These are phyloP conservation scores for Wolfiporia cocos DNA, from an alignment of 1,284 basidiomycete genomes.

Conservation along the genomic window DNA sequence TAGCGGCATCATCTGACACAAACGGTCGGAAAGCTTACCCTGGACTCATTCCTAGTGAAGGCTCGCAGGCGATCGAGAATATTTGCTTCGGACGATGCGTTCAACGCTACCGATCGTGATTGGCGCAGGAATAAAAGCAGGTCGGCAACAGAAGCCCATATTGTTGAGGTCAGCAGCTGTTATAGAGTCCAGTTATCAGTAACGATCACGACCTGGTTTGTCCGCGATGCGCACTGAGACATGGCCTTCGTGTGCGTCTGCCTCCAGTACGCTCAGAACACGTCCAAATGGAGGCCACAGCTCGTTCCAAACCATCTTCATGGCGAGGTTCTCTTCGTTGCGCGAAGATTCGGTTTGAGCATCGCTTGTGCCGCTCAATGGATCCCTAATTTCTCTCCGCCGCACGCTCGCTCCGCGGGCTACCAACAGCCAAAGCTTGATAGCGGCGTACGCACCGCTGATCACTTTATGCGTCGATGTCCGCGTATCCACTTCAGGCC, in stretches of 20 bases:
- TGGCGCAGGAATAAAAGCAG: constrained; percentile 57
- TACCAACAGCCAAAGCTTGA: constrained; percentile 65
- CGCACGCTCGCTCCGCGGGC: constrained; percentile 30
- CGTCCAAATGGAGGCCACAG: constrained; percentile 64
- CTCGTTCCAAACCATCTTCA: constrained; percentile 60
- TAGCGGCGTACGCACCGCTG: constrained; percentile 58
- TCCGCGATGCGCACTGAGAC: constrained; percentile 46
- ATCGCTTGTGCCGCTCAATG: background rate
- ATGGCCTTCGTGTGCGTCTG: constrained; percentile 37
- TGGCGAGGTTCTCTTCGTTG: constrained; percentile 28
- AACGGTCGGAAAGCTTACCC: constrained; percentile 34
- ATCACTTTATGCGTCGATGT: constrained; percentile 48
- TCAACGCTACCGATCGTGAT: constrained; percentile 44
- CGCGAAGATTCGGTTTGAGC: constrained; percentile 1
- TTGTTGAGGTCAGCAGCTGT: constrained; percentile 50
- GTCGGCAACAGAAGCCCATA: constrained; percentile 57
- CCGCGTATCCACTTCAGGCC: constrained; percentile 18
- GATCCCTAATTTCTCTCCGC: constrained; percentile 1
- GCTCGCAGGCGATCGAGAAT: constrained; percentile 43
- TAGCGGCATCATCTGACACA: background rate
- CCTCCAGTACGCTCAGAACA: constrained; percentile 43
- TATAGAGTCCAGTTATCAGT: background rate
- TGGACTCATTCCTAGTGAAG: constrained; percentile 42
- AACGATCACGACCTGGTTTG: background rate
- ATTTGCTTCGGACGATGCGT: constrained; percentile 42